Percentiles rank a stretch among this genome's conserved stretches.
phyloP scores from a whole-genome alignment of 108 stramenopile genomes.

The Fragilaria crotonensis region DNA sequence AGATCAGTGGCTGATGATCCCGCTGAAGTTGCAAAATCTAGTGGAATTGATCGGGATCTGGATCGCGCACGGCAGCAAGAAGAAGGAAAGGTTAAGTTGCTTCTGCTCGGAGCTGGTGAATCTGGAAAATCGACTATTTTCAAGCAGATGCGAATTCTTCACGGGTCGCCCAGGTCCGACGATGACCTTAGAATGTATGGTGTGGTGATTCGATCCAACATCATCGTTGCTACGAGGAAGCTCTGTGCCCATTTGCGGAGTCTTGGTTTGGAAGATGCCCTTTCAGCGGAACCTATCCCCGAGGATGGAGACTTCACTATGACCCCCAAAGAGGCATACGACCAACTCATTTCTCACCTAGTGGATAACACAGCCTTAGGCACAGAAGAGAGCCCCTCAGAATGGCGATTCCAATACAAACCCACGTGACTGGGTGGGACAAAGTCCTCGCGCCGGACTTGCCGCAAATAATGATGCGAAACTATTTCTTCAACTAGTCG shows the following conservation, averaged over 20 bases:
- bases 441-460: constrained; percentile 69
- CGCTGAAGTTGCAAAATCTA: constrained; percentile 27
- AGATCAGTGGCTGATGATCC: constrained; percentile 16
- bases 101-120: constrained; percentile 98
- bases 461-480: constrained; percentile 82
- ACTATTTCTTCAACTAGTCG: constrained; percentile 69
- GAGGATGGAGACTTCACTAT: constrained; percentile 12
- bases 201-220: constrained; percentile 75
- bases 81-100: constrained; percentile 88
- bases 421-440: constrained; percentile 81
- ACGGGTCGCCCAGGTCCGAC: constrained; percentile 57
- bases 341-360: constrained; percentile 43
- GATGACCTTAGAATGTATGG: constrained; percentile 83
- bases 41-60: constrained; percentile 40
- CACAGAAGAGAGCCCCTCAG: constrained; percentile 2
- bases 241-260: constrained; percentile 52
- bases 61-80: constrained; percentile 40
- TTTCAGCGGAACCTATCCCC: constrained; percentile 49
- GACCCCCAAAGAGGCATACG: constrained; percentile 65
- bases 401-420: constrained; percentile 1
- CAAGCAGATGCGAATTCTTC: constrained; percentile 87
- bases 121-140: constrained; percentile 98
- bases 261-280: constrained; percentile 54
- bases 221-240: constrained; percentile 70
- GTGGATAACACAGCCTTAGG: constrained; percentile 62